Evolutionary conservation across 1,284 basidiomycete genomes (phyloP).

Genomic region (Trichosporon inkin): DNA sequence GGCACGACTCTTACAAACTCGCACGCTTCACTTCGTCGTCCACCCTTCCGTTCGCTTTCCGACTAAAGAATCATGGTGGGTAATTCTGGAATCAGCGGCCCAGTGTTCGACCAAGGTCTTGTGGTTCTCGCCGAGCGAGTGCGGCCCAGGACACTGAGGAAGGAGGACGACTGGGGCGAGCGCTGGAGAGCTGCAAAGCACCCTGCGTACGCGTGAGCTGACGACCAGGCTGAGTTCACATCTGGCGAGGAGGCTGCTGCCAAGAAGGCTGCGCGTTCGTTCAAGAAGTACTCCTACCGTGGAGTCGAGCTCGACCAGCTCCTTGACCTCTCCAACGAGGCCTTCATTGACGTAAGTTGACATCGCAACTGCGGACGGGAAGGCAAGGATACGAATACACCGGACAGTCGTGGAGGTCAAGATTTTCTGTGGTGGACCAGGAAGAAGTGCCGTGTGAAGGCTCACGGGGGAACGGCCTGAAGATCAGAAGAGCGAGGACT

Average conservation of each 20-base stretch:
- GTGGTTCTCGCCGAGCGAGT: background rate
- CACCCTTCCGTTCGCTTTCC: background rate
- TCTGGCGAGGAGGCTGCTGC: conserved; percentile 85
- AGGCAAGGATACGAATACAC: background rate
- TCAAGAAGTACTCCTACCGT: conserved; percentile 98
- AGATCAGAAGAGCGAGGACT: background rate
- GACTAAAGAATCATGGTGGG: conserved; percentile 17
- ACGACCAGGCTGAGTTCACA: conserved; percentile 57
- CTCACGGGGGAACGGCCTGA: no score
- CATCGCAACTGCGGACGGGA: background rate
- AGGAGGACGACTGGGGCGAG: background rate
- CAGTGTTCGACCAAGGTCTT: background rate
- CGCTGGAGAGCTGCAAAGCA: background rate
- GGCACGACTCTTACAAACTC: background rate
- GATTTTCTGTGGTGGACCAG: background rate
- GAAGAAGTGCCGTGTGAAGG: background rate
- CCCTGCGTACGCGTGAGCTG: background rate
- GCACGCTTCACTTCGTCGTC: background rate
- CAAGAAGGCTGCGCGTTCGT: conserved; percentile 95
- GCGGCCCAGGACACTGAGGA: background rate
- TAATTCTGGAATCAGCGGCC: background rate
- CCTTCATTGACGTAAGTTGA: conserved; percentile 55
- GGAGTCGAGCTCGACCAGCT: conserved; percentile 96
- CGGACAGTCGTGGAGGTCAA: background rate
- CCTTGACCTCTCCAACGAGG: conserved; percentile 92